These are phyloP conservation scores for Stagonosporopsis vannaccii DNA, from an alignment of 2,329 filamentous ascomycete genomes.

Conservation along the genomic window DNA sequence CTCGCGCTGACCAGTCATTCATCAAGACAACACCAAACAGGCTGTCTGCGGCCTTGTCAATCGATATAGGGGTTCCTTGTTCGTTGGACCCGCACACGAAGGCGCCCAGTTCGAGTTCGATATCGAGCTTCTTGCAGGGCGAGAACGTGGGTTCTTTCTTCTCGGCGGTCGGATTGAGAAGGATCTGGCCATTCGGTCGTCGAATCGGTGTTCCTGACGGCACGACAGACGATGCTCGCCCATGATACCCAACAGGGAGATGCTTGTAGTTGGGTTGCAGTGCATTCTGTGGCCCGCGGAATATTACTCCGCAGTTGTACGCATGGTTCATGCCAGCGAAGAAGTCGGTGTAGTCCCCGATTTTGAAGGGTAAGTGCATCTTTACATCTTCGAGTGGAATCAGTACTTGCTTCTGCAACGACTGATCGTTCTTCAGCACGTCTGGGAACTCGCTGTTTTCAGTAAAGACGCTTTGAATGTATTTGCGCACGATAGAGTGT, in stretches of 20 bases:
- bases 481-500: constrained; percentile 72
- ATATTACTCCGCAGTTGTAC: constrained; percentile 73
- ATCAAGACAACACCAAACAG: constrained; percentile 83
- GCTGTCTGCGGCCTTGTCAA: constrained; percentile 71
- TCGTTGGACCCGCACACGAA: constrained; percentile 72
- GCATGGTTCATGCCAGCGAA: constrained; percentile 83
- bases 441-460: constrained; percentile 65
- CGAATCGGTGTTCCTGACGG: constrained; percentile 75
- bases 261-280: constrained; percentile 84
- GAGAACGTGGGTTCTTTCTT: constrained; percentile 69
- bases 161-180: constrained; percentile 68
- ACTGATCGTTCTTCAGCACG: constrained; percentile 68
- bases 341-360: constrained; percentile 87
- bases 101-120: constrained; percentile 81
- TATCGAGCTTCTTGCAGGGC: constrained; percentile 72
- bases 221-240: constrained; percentile 77
- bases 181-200: constrained; percentile 78
- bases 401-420: constrained; percentile 65
- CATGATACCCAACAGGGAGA: constrained; percentile 83
- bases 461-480: constrained; percentile 72
- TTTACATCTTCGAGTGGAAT: constrained; percentile 66
- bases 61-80: constrained; percentile 68
- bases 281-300: constrained; percentile 75
- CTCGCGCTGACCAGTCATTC: constrained; percentile 87
- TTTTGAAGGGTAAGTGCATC: constrained; percentile 76